Conservation (phyloP, 495 filamentous ascomycete species). For the Aspergillus diversus region DNA sequence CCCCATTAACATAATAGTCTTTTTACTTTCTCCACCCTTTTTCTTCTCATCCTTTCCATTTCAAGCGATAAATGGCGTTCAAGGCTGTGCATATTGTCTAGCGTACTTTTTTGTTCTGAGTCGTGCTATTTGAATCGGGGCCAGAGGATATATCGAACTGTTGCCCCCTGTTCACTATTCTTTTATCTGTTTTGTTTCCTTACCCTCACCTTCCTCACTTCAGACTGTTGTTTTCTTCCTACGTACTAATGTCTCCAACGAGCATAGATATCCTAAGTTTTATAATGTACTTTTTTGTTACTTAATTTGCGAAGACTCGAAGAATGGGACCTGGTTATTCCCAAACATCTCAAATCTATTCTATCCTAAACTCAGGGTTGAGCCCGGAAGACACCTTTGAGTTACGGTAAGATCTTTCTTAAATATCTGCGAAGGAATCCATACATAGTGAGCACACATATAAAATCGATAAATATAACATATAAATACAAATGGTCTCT, state of each 20-base stretch:
- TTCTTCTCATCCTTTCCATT: slow-evolving; percentile 5
- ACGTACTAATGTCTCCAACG: neutral
- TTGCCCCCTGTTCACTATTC: neutral
- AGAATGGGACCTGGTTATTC: too few relatives aligned
- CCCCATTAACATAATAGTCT: slow-evolving; percentile 4
- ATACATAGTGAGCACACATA: too few relatives aligned
- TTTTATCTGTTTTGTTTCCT: neutral
- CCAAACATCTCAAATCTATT: too few relatives aligned
- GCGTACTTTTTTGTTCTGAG: slow-evolving; percentile 5
- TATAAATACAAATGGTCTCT: too few relatives aligned
- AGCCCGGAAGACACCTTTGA: too few relatives aligned
- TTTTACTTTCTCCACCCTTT: slow-evolving; percentile 10
- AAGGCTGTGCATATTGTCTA: slow-evolving; percentile 17
- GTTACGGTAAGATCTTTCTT: too few relatives aligned
- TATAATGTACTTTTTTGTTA: slow-evolving; percentile 13
- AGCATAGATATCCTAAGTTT: slow-evolving; percentile 14
- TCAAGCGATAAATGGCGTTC: slow-evolving; percentile 10
- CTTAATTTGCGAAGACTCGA: neutral
- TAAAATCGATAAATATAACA: too few relatives aligned
- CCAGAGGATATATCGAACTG: neutral
- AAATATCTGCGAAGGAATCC: too few relatives aligned
- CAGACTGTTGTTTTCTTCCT: neutral
- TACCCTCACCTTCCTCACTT: neutral
- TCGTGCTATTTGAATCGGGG: neutral
- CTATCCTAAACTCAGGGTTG: too few relatives aligned